Conservation (phyloP, 1,284 basidiomycete species). For the Cutaneotrichosporon arboriforme region DNA sequence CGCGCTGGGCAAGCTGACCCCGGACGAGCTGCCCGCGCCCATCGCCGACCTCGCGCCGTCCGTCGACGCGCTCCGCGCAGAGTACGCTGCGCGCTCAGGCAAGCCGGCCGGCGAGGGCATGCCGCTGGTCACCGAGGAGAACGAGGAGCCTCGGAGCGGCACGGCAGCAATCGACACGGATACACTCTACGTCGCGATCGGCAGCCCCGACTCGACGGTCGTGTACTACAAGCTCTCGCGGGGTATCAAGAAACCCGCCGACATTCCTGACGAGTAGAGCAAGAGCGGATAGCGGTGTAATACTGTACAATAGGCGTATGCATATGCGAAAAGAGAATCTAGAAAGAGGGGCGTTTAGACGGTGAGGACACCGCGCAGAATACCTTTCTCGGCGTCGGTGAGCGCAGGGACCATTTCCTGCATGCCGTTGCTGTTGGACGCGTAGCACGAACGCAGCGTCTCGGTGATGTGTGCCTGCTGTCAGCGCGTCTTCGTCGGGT, state of each 20-base stretch:
- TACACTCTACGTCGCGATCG: constrained; percentile 46
- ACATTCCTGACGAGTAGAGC: constrained; percentile 47
- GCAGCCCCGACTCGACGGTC: constrained; percentile 44
- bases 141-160: constrained; percentile 4
- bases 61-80: constrained; percentile 21
- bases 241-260: constrained; percentile 48
- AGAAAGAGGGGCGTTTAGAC: constrained; percentile 1
- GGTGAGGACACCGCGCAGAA: constrained; percentile 58
- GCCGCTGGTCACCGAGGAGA: neutral
- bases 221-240: constrained; percentile 49
- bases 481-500: too few relatives aligned
- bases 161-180: constrained; percentile 31
- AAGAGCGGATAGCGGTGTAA: neutral
- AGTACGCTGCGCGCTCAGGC: constrained; percentile 6
- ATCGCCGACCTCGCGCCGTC: constrained; percentile 28
- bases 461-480: constrained; percentile 35
- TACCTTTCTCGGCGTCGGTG: constrained; percentile 61
- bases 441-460: constrained; percentile 63
- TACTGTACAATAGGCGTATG: constrained; percentile 10
- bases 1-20: constrained; percentile 19
- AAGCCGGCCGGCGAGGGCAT: neutral
- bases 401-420: constrained; percentile 60
- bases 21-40: constrained; percentile 20
- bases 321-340: neutral
- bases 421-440: constrained; percentile 63